Base-by-base conservation (phyloP, 1,284 basidiomycete genomes). In the Rhodofomes roseus region DNA sequence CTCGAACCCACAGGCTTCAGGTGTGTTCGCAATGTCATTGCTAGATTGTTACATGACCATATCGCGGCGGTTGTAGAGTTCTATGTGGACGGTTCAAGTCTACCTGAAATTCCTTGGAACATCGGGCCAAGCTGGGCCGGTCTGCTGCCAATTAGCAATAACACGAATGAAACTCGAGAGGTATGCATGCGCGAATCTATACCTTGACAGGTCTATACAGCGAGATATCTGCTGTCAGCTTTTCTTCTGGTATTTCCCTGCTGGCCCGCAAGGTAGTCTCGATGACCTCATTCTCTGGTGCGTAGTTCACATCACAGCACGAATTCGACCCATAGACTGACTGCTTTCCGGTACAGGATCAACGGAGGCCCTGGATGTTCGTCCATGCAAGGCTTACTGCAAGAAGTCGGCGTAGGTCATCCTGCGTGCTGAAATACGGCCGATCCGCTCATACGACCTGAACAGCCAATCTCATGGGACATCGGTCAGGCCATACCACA, bases 161-260 rank as follows among this genome's bases (percentile, higher is more conserved):
- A 78, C 29, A 54, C 78, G 4, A 78, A 87, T 48, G 89, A 90
- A 70, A 87, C 84, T 4, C 79, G 87, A 36, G 78, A 92, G 79
- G 86, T 86, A 5, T 5, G 27, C 5, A 7, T 25, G 16, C n/a
- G 27, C 22, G 18, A 9, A 18, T 51, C 31, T 16, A 54, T 22
- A 25, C 23, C 11, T 11, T 5, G n/a, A 34, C 16, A 39, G 29
- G 20, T 11, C 29, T 36, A 25, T 27, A 37, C n/a, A 11, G 4
- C 5, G 11, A 34, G 11, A 11, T 11, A 34, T 34, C 39, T 23
- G 29, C 29, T 23, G 34, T 44, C 57, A 93, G 85, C 78, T 93
- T 8, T 93, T 89, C 78, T 93, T 93, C 74, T 93, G 91, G 92
- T 89, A 91, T 73, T 92, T 92, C 76, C 90, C 90, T 48, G 84